phyloP scores from a whole-genome alignment of 176 grass and related monocot species.

The Lolium perenne region DNA sequence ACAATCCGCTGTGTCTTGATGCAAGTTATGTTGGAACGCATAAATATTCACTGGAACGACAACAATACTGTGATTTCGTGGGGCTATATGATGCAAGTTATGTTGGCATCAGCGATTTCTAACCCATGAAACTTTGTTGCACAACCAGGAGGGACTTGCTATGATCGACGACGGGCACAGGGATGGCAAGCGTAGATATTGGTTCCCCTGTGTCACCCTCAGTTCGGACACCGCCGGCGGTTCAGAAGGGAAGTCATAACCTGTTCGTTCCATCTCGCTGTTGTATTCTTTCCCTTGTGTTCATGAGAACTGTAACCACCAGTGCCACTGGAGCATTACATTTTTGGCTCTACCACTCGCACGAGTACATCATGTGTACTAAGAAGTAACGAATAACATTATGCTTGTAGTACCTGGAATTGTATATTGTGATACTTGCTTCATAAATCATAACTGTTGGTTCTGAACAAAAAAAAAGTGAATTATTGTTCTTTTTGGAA shows the following conservation, averaged over 20 bases:
- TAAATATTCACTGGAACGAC: background rate
- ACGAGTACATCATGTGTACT: background rate
- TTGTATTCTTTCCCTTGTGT: slow-evolving; percentile 11
- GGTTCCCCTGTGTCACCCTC: slow-evolving; percentile 89
- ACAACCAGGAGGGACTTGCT: slow-evolving; percentile 82
- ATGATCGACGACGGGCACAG: slow-evolving; percentile 97
- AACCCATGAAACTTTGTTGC: background rate
- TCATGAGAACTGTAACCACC: slow-evolving; percentile 9
- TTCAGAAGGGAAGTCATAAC: slow-evolving; percentile 38
- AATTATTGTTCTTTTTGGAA: background rate
- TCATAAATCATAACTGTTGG: background rate
- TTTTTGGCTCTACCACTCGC: background rate
- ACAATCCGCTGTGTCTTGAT: background rate
- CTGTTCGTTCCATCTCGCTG: background rate
- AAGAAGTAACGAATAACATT: background rate
- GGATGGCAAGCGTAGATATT: slow-evolving; percentile 80
- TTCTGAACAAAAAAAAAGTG: no score
- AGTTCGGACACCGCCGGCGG: slow-evolving; percentile 55
- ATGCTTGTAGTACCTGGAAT: background rate
- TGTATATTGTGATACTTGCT: slow-evolving; percentile 27
- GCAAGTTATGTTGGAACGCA: background rate
- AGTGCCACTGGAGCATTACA: background rate
- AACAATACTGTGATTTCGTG: background rate
- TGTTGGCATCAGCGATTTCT: background rate
- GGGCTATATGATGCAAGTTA: background rate